Evolutionary conservation across 345 rosid species (phyloP).

Genomic region (Turnera subulata): DNA sequence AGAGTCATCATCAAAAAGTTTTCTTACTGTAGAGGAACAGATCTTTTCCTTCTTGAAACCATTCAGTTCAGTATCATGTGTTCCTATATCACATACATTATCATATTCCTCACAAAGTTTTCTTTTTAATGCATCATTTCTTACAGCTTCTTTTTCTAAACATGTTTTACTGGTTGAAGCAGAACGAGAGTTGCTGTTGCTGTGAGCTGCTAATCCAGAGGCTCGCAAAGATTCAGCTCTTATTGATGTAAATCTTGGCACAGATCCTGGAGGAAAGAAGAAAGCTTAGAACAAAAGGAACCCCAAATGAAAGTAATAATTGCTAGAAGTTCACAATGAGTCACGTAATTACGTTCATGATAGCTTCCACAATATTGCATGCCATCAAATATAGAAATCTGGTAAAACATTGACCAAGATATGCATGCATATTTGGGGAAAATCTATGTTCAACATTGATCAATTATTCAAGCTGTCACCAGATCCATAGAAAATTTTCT

Average conservation of each 20-base stretch:
- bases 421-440: too few species aligned
- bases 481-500: too few species aligned
- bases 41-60: slow-evolving; percentile 23
- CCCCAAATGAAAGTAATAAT: too few species aligned
- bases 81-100: slow-evolving; percentile 21
- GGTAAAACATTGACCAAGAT: too few species aligned
- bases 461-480: too few species aligned
- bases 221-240: slow-evolving; percentile 70
- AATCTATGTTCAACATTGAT: too few species aligned
- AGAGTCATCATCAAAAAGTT: slow-evolving; percentile 49
- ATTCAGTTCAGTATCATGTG: slow-evolving; percentile 21
- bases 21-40: slow-evolving; percentile 46
- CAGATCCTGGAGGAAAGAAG: slow-evolving; percentile 31
- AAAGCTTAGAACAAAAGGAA: slow-evolving; percentile 9
- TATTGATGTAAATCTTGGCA: slow-evolving; percentile 56
- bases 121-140: slow-evolving; percentile 20
- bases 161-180: slow-evolving; percentile 22
- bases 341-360: too few species aligned
- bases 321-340: too few species aligned
- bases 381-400: too few species aligned
- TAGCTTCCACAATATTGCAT: too few species aligned
- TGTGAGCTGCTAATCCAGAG: too few species aligned
- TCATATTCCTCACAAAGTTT: slow-evolving; percentile 30
- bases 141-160: slow-evolving; percentile 29
- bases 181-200: too few species aligned